These are phyloP conservation scores for Penicillium griseofulvum DNA, from an alignment of 2,329 filamentous ascomycete genomes.

Conservation along the genomic window DNA sequence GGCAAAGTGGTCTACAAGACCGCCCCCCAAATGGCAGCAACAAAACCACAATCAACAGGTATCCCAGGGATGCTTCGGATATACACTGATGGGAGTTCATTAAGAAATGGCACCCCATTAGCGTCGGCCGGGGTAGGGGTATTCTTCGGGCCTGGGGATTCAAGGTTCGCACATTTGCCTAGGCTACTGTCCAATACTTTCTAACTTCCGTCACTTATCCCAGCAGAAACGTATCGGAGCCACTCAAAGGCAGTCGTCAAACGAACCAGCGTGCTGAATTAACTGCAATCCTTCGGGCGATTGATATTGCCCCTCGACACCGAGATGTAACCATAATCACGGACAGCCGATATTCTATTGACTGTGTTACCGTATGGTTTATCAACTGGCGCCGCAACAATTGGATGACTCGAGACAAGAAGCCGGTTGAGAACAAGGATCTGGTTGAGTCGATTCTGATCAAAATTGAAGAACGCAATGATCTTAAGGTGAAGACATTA, in stretches of 20 bases:
- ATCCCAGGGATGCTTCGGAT: conserved; percentile 56
- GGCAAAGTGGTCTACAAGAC: conserved; percentile 58
- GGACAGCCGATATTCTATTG: conserved; percentile 89
- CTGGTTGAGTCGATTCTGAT: conserved; percentile 70
- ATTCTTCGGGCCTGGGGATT: conserved; percentile 60
- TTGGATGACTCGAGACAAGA: conserved; percentile 72
- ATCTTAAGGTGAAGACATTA: conserved; percentile 59
- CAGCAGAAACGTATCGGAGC: conserved; percentile 70
- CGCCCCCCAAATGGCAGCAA: conserved; percentile 48
- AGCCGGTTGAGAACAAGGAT: conserved; percentile 81
- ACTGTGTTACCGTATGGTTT: conserved; percentile 84
- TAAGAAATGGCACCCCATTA: conserved; percentile 56
- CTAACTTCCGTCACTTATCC: conserved; percentile 26
- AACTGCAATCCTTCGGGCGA: conserved; percentile 77
- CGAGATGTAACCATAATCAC: conserved; percentile 73
- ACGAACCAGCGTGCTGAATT: conserved; percentile 98
- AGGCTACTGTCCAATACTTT: neutral
- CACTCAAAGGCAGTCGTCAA: conserved; percentile 69
- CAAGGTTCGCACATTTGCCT: conserved; percentile 46
- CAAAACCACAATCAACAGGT: conserved; percentile 45
- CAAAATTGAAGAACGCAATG: conserved; percentile 67
- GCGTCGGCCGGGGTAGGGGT: conserved; percentile 63
- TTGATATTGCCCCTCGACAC: conserved; percentile 69
- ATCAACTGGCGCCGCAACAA: conserved; percentile 69
- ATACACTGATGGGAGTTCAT: conserved; percentile 63